Evolutionary conservation across 371 early-diverging fungal genomes (phyloP).

Genomic region (Thermomucor indicae-seudaticae): DNA sequence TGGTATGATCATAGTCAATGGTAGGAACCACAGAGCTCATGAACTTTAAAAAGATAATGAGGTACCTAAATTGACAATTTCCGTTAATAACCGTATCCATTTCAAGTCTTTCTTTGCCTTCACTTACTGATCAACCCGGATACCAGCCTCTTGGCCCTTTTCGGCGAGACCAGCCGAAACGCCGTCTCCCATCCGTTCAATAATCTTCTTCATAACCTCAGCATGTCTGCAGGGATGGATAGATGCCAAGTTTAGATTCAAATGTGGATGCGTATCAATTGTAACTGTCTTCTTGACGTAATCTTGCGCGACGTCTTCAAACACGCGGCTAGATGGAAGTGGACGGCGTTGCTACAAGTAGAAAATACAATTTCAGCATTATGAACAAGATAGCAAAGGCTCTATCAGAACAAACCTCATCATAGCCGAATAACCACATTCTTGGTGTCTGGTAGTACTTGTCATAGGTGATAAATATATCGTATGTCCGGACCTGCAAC

Average conservation of each 20-base stretch:
- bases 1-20: conserved; percentile 96
- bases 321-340: conserved; percentile 80
- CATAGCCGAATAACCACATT: conserved; percentile 96
- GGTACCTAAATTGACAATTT: conserved; percentile 47
- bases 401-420: conserved; percentile 49
- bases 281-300: conserved; percentile 98
- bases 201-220: conserved; percentile 94
- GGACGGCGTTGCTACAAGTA: conserved; percentile 65
- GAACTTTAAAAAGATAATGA: conserved; percentile 94
- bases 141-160: conserved; percentile 27
- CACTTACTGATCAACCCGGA: conserved; percentile 91
- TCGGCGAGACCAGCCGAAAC: conserved; percentile 16
- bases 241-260: conserved; percentile 78
- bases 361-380: no score
- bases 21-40: conserved; percentile 95
- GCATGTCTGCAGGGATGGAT: conserved; percentile 98
- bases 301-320: conserved; percentile 95
- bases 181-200: conserved; percentile 74
- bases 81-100: not conserved
- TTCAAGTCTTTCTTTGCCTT: not conserved
- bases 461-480: conserved; percentile 97
- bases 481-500: conserved; percentile 92
- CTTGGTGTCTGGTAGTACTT: conserved; percentile 98
- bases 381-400: not conserved
- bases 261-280: conserved; percentile 92